Conservation (phyloP, 345 rosid species). For the thale cress (Arabidopsis thaliana) region DNA sequence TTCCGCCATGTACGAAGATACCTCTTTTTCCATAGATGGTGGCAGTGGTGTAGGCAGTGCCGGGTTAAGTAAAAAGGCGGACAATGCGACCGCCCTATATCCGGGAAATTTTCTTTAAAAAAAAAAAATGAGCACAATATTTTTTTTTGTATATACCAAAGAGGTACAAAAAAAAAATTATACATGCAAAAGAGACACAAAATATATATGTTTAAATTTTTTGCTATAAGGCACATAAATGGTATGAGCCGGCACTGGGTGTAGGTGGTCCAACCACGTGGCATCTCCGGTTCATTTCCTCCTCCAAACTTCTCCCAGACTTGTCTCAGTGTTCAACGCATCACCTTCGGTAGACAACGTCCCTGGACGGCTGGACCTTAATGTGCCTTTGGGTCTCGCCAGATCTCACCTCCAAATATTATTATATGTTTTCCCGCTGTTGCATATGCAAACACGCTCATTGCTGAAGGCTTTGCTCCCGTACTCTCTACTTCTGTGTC, state of each 20-base stretch:
- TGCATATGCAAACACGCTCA: constrained; percentile 29
- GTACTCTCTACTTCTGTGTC: constrained; percentile 10
- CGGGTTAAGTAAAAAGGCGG: too few relatives aligned
- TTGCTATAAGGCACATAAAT: too few relatives aligned
- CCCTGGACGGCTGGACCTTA: not conserved
- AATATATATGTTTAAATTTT: too few relatives aligned
- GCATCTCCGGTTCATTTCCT: not conserved
- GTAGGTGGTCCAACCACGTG: constrained; percentile 13
- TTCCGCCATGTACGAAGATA: constrained; percentile 31
- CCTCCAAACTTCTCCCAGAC: not conserved
- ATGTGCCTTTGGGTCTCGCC: not conserved
- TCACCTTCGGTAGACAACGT: not conserved
- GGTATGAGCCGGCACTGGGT: too few relatives aligned
- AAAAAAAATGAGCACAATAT: too few relatives aligned
- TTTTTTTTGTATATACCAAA: too few relatives aligned
- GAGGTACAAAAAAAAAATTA: too few relatives aligned
- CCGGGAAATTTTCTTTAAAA: too few relatives aligned
- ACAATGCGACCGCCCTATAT: too few relatives aligned
- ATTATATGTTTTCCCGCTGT: constrained; percentile 20
- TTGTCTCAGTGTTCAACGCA: constrained; percentile 14
- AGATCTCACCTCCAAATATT: constrained; percentile 22
- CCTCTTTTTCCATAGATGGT: constrained; percentile 25
- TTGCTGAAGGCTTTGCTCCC: constrained; percentile 11
- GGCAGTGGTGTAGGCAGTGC: not conserved
- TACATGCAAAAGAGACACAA: too few relatives aligned